Conservation (phyloP, 1,139 yeast genomes). For the Hanseniaspora gamundiae region DNA sequence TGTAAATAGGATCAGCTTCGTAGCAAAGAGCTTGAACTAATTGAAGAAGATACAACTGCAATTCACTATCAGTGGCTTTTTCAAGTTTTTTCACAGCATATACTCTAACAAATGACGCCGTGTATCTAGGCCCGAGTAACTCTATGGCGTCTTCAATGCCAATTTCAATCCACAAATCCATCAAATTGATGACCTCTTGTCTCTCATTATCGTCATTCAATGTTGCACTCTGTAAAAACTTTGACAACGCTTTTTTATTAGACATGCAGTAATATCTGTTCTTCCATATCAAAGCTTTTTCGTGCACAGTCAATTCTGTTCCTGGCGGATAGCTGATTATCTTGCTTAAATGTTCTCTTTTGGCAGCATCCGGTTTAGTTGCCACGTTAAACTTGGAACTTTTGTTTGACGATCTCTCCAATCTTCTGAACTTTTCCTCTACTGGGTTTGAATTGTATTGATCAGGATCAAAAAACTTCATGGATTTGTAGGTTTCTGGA, state of each 20-base stretch:
- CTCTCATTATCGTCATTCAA: slow-evolving; percentile 81
- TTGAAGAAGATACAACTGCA: slow-evolving; percentile 73
- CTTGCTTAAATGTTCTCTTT: slow-evolving; percentile 57
- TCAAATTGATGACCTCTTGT: slow-evolving; percentile 55
- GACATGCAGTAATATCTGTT: slow-evolving; percentile 76
- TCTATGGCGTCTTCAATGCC: slow-evolving; percentile 92
- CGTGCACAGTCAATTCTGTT: slow-evolving; percentile 67
- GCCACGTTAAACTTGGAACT: slow-evolving; percentile 71
- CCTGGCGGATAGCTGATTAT: slow-evolving; percentile 76
- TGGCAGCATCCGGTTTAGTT: slow-evolving; percentile 76
- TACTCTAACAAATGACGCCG: slow-evolving; percentile 45
- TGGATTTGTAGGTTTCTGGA: slow-evolving; percentile 27
- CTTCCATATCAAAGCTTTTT: slow-evolving; percentile 84
- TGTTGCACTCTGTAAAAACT: slow-evolving; percentile 75
- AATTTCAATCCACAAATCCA: slow-evolving; percentile 56
- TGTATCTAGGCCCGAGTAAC: slow-evolving; percentile 63
- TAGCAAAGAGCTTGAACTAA: slow-evolving; percentile 86
- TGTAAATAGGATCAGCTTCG: slow-evolving; percentile 28
- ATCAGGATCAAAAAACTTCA: slow-evolving; percentile 54
- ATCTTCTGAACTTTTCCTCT: slow-evolving; percentile 71
- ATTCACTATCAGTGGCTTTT: slow-evolving; percentile 67
- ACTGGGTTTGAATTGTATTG: slow-evolving; percentile 62
- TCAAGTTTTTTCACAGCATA: slow-evolving; percentile 81
- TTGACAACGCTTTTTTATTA: slow-evolving; percentile 65
- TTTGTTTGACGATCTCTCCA: slow-evolving; percentile 67